phyloP scores from a whole-genome alignment of 345 rosid genomes.

The Populus tremula region DNA sequence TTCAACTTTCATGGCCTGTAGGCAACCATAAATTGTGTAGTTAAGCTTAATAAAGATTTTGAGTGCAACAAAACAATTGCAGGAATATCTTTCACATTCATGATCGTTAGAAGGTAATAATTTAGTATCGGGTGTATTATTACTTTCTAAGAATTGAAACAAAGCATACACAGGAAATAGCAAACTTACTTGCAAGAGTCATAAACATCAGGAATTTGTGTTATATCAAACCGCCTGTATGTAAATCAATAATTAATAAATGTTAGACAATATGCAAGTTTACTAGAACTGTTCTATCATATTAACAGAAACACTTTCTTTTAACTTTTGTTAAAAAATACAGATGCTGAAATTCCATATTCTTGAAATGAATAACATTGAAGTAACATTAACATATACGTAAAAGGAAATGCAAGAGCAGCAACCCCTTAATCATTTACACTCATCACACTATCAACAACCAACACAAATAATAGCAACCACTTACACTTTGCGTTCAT shows the following conservation, averaged over 20 bases:
- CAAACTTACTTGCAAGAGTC: slow-evolving; percentile 98
- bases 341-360: not conserved
- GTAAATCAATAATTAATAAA: slow-evolving; percentile 16
- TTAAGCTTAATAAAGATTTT: not conserved
- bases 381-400: not conserved
- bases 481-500: slow-evolving; percentile 90
- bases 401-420: slow-evolving; percentile 8
- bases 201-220: slow-evolving; percentile 98
- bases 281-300: not conserved
- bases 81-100: not conserved
- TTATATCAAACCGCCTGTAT: slow-evolving; percentile 90
- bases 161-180: slow-evolving; percentile 9
- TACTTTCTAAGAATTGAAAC: not conserved
- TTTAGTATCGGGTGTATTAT: not conserved
- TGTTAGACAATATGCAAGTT: slow-evolving; percentile 7
- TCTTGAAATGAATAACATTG: not conserved
- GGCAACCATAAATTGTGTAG: not conserved
- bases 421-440: not conserved
- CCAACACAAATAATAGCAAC: slow-evolving; percentile 11
- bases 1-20: not conserved
- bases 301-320: not conserved
- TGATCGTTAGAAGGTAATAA: not conserved
- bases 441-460: not conserved
- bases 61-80: not conserved
- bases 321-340: not conserved